These are phyloP conservation scores for Iberis pinnata DNA, from an alignment of 345 rosid species.

Conservation along the genomic window DNA sequence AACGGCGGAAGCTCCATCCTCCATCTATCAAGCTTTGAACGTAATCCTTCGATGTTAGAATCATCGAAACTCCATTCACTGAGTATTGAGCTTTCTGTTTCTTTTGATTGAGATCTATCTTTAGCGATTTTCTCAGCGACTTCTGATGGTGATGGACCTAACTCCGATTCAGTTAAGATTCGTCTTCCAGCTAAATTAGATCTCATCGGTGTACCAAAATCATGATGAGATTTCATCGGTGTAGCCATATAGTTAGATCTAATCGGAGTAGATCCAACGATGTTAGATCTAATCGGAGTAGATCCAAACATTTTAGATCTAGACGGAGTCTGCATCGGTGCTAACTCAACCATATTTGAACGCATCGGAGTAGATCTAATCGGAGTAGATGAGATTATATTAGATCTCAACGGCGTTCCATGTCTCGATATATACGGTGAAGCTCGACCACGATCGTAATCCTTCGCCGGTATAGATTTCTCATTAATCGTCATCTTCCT, in stretches of 20 bases:
- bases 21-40: conserved; percentile 82
- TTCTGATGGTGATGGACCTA: conserved; percentile 84
- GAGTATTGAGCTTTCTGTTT: conserved; percentile 43
- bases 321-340: conserved; percentile 21
- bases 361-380: conserved; percentile 24
- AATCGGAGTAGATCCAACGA: conserved; percentile 21
- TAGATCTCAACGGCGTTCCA: conserved; percentile 33
- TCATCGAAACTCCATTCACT: conserved; percentile 51
- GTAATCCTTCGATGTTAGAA: conserved; percentile 60
- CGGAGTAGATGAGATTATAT: conserved; percentile 25
- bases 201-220: conserved; percentile 25
- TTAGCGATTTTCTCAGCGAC: conserved; percentile 54
- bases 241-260: conserved; percentile 19
- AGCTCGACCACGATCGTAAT: conserved; percentile 10
- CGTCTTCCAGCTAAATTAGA: conserved; percentile 20
- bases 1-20: conserved; percentile 58
- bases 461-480: conserved; percentile 4
- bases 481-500: background rate
- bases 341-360: background rate
- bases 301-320: conserved; percentile 5
- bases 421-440: conserved; percentile 27
- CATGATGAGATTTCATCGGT: conserved; percentile 24
- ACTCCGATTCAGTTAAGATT: conserved; percentile 55
- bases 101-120: conserved; percentile 24
- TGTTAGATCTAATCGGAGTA: conserved; percentile 22